Evolutionary conservation across 1,284 basidiomycete genomes (phyloP), one percentile per base, ranked within the genome.

Genomic region (Golubevia sp.): DNA sequence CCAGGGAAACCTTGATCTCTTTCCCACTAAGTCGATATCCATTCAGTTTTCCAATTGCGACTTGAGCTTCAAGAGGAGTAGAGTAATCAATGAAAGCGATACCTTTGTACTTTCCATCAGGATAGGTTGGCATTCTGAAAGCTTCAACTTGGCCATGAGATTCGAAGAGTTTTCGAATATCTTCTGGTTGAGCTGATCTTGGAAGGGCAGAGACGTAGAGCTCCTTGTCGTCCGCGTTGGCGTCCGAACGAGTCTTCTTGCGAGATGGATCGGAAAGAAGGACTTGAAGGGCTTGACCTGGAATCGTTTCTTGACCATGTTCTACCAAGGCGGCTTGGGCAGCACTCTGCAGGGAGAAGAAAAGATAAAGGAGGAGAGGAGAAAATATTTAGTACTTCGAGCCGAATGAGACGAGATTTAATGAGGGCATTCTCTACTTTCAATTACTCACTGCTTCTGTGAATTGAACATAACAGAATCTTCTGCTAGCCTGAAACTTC

Each of bases 381-480:
- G 18, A 18, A 49, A 23, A 18, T 23, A 49, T 23, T 49, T 23
- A 18, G 18, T 23, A 49, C 20, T 23, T 18, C 48, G 20, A 23
- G 38, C 38, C 18, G 38, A 18, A 44, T 44, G 11, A 13, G 38
- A 44, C 11, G 18, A 44, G 18, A 13, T 44, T 13, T 44, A 8
- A 44, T 8, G 18, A 44, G 38, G 11, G 38, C 38, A 13, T 18
- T 44, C 18, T 18, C 18, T 18, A 44, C 56, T 38, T 1, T 53
- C 59, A 61, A 60, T n/a, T n/a, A 59, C 51, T 44, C 23, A 49
- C 2, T 72, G 67, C 7, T 52, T 61, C 4, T 8, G 69, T 66
- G 54, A 54, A 76, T 54, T 77, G 74, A 6, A 83, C 73, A 49
- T 83, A 83, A 69, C 74, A 79, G 58, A 83, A 83, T 1, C 81